Evolutionary conservation across 2,329 filamentous ascomycete species (phyloP), one percentile per base, ranked within the genome.

Genomic region (Penicillium sp.): DNA sequence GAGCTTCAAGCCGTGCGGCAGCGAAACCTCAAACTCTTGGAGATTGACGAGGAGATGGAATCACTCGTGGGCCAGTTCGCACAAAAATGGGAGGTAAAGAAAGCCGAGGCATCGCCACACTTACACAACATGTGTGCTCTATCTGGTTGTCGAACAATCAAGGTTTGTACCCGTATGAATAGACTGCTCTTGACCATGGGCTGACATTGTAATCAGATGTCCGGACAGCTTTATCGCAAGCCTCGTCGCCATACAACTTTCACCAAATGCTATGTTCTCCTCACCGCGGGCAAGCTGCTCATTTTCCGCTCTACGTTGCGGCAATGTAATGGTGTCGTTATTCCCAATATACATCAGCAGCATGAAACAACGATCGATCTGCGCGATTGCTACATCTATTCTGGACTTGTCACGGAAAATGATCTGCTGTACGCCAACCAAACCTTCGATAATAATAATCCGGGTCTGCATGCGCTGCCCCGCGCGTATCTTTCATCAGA

Each of bases 51-150:
- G 65, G 82, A 85, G 60, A 78, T 82, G 60, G 86, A 89, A 69
- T 85, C 86, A 0, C 72, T 82, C 39, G 71, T 88, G n/a, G 86
- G 86, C 9, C 85, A 87, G 63, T 88, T 85, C 64, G 85, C 85
- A 0, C 76, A 79, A 59, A 88, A 88, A 63, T 89, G 86, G 86
- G 86, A 89, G 67, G 85, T 88, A 19, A 83, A 78, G 14, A 81
- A 85, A 58, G 83, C 84, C 1, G 81, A 81, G 60, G 84, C 86
- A n/a, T 86, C 81, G 1, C 81, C 86, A 1, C 74, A 83, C 34
- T 71, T 88, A n/a, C 88, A 87, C 74, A 86, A 89, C 67, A 81
- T 88, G 74, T 89, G 86, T 67, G 81, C 82, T n/a, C 80, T 88
- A 19, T 79, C 82, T 10, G 79, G 78, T 33, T 89, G 86, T 66